Evolutionary conservation across 179 eudicot genomes (phyloP).

Genomic region (Beta corolliflora): DNA sequence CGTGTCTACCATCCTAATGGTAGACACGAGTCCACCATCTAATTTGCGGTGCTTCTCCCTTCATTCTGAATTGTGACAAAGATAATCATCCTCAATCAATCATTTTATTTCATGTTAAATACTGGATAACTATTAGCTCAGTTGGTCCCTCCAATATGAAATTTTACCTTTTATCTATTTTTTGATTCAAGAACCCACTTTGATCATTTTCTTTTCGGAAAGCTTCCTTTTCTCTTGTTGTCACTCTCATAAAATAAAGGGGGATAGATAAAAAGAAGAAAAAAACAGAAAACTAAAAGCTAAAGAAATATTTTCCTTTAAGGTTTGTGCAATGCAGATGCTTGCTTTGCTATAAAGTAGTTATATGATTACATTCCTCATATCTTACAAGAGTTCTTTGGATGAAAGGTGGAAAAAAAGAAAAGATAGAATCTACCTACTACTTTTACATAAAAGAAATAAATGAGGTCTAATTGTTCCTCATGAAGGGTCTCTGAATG

Average conservation of each 20-base stretch:
- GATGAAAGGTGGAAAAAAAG: slow-evolving; percentile 27
- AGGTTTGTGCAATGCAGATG: slow-evolving; percentile 47
- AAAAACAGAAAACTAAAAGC: slow-evolving; percentile 35
- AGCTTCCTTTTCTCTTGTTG: slow-evolving; percentile 31
- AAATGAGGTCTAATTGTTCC: slow-evolving; percentile 29
- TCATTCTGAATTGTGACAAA: slow-evolving; percentile 24
- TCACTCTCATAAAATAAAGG: slow-evolving; percentile 37
- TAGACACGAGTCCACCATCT: too few relatives aligned
- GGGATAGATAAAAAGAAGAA: slow-evolving; percentile 21
- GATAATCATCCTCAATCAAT: not conserved
- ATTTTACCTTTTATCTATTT: slow-evolving; percentile 1
- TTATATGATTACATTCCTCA: slow-evolving; percentile 45
- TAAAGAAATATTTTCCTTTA: slow-evolving; percentile 40
- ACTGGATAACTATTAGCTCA: slow-evolving; percentile 29
- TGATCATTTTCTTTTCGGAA: slow-evolving; percentile 27
- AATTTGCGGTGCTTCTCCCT: too few relatives aligned
- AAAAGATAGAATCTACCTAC: slow-evolving; percentile 40
- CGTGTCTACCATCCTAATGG: too few relatives aligned
- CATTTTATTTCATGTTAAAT: not conserved
- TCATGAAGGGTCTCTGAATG: slow-evolving; percentile 31
- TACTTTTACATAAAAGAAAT: slow-evolving; percentile 27
- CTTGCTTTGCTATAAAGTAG: slow-evolving; percentile 51
- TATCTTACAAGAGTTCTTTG: slow-evolving; percentile 35
- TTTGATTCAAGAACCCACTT: slow-evolving; percentile 43
- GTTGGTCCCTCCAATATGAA: slow-evolving; percentile 29